Base-by-base conservation (phyloP, 345 rosid species). In the Eucalyptus cloeziana region DNA sequence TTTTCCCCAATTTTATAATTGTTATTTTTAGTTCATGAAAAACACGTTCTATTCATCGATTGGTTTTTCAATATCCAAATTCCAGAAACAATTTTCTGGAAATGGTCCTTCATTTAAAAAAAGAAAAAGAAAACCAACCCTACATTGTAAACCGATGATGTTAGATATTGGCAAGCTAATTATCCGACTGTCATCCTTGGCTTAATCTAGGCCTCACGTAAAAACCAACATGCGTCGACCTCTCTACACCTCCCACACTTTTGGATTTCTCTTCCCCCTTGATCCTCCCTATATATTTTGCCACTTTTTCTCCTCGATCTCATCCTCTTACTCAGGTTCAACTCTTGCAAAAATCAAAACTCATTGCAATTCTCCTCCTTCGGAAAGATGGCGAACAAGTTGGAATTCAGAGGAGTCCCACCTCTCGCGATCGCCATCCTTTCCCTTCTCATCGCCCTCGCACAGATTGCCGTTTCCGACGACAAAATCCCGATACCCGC, bases 401-500 rank as follows among this genome's bases (percentile, higher is more conserved):
- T 22, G 7, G 85, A 22, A 37, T 21, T 40, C 8, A 76, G 85
- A 76, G 30, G 15, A 21, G 16, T 21, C 85, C 85, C 85, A 21
- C 85, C 47, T 76, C 85, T 76, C 44, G 43, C 43, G 85, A 76
- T 76, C 7, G 30, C 47, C 27, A 11, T 40, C 85, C 47, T 37
- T 40, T 21, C 47, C 85, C 47, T 86, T 22, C 47, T 86, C 54
- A 7, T n/a, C 3, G 86, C n/a, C 7, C 86, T 88, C 25, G 67
- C 33, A 4, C n/a, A 22, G 33, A 33, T 40, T 31, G 86, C 64
- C 13, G 6, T 47, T 22, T n/a, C 87, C 4, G 91, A 90, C 27
- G 93, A 93, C 56, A 69, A 24, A 8, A 50, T 87, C 4, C 92
- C 89, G 44, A 91, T 96, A 21, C 97, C 98, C 2, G 91, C 91